Conservation (phyloP, 257 asterid genomes). For the Forsythia suspensa region DNA sequence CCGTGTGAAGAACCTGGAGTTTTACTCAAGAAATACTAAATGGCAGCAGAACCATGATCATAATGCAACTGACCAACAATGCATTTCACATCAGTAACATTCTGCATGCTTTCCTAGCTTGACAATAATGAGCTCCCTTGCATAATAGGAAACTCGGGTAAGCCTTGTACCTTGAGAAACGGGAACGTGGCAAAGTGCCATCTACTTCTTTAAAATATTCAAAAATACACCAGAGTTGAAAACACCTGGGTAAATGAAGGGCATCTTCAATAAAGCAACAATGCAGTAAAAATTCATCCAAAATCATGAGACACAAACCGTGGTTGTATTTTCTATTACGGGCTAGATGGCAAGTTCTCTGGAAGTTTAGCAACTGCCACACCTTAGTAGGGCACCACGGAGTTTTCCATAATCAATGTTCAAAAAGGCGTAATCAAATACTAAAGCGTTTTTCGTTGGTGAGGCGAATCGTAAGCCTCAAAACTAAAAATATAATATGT, state of each 20-base stretch:
- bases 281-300: conserved; percentile 1
- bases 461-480: too few relatives aligned
- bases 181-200: neutral
- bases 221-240: neutral
- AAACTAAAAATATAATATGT: too few relatives aligned
- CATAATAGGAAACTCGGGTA: neutral
- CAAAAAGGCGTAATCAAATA: too few relatives aligned
- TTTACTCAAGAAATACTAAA: neutral
- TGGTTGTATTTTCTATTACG: neutral
- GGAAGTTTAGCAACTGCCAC: neutral
- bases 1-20: neutral
- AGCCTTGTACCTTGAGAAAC: neutral
- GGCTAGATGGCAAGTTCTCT: neutral
- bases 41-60: neutral
- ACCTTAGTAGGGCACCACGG: neutral
- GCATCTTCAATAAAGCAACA: neutral
- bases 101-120: neutral
- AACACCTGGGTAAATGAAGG: neutral
- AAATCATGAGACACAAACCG: neutral
- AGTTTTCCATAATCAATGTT: neutral
- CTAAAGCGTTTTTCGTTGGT: too few relatives aligned
- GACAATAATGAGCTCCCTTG: neutral
- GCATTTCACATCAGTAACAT: neutral
- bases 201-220: neutral
- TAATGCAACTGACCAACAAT: neutral